Conservation (phyloP, 352 stramenopile genomes). For the Blastocystis sp. region DNA sequence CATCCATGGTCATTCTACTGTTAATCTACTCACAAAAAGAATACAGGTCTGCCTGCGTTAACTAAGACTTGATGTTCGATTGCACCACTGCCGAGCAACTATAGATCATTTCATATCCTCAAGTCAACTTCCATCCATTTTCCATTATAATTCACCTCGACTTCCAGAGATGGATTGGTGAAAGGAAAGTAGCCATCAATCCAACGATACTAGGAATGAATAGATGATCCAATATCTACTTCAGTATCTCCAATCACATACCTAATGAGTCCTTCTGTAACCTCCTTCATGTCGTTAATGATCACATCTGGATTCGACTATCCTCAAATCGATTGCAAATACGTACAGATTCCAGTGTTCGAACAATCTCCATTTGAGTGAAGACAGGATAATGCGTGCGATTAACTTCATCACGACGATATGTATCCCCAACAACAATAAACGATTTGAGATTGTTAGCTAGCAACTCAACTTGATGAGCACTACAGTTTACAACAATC, state of each 20-base stretch:
- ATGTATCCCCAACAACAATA: slow-evolving; percentile 86
- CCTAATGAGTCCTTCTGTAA: slow-evolving; percentile 84
- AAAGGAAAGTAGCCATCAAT: slow-evolving; percentile 98
- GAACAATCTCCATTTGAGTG: slow-evolving; percentile 95
- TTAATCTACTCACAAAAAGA: slow-evolving; percentile 65
- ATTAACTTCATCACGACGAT: slow-evolving; percentile 96
- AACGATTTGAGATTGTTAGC: slow-evolving; percentile 80
- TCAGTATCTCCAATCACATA: slow-evolving; percentile 74
- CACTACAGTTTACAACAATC: slow-evolving; percentile 66
- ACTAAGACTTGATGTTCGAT: slow-evolving; percentile 86
- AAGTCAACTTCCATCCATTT: slow-evolving; percentile 87
- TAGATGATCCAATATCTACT: neutral
- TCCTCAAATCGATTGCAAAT: slow-evolving; percentile 3
- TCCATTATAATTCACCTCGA: slow-evolving; percentile 93
- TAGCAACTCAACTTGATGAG: slow-evolving; percentile 84
- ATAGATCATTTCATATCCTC: neutral
- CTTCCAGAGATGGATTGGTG: slow-evolving; percentile 90
- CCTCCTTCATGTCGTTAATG: slow-evolving; percentile 85
- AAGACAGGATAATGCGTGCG: slow-evolving; percentile 96
- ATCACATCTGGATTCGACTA: slow-evolving; percentile 75
- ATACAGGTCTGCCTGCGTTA: slow-evolving; percentile 75
- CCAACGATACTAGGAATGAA: slow-evolving; percentile 87
- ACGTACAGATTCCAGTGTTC: slow-evolving; percentile 63
- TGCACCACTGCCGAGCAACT: slow-evolving; percentile 88
- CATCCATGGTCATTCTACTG: slow-evolving; percentile 74